Conservation (phyloP, 73 alveolate genomes). For the Tetrahymena malaccensis region DNA sequence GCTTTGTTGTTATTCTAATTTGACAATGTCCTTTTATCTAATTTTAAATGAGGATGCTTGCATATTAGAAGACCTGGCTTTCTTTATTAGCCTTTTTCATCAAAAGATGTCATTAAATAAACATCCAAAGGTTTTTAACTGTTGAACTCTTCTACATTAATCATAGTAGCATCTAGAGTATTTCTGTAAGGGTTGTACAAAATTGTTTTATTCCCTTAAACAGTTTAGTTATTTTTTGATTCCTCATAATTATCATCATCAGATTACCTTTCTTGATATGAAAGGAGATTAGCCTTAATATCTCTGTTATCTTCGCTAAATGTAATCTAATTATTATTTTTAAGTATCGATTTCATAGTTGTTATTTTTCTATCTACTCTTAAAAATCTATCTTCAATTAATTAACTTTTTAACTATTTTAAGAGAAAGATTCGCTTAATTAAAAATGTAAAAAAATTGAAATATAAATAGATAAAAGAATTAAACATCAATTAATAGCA, state of each 20-base stretch:
- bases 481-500: neutral
- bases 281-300: neutral
- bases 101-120: neutral
- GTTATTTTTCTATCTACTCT: neutral
- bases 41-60: neutral
- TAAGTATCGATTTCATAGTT: neutral
- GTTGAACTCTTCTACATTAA: neutral
- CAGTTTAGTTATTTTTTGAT: neutral
- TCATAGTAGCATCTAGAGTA: neutral
- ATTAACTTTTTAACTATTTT: neutral
- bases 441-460: neutral
- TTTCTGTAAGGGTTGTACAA: neutral
- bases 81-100: neutral
- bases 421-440: neutral
- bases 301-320: neutral
- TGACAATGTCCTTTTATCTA: neutral
- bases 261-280: neutral
- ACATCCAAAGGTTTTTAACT: neutral
- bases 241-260: neutral
- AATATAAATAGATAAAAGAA: neutral
- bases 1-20: neutral
- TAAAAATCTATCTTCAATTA: no score
- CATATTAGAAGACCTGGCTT: neutral
- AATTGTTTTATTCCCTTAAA: neutral
- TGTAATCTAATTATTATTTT: neutral